These are phyloP conservation scores for Suillus americanus DNA, from an alignment of 768 basidiomycete species.

Conservation along the genomic window DNA sequence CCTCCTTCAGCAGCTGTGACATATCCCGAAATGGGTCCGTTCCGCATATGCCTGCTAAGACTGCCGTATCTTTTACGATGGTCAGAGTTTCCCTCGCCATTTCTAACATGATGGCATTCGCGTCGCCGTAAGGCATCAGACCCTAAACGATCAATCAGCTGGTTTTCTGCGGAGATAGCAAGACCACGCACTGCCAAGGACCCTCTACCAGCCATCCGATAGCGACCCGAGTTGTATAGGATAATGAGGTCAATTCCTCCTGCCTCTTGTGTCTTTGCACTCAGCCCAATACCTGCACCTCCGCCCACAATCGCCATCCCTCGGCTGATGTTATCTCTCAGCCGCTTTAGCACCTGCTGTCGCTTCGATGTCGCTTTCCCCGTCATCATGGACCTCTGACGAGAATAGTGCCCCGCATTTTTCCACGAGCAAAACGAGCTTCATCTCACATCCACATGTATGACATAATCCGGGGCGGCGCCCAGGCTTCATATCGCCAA, in stretches of 20 bases:
- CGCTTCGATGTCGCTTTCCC: slow-evolving; percentile 16
- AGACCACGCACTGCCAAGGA: slow-evolving; percentile 24
- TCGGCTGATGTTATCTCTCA: slow-evolving; percentile 14
- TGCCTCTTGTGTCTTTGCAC: slow-evolving; percentile 27
- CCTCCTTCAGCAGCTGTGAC: slow-evolving; percentile 19
- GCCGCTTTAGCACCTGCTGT: slow-evolving; percentile 13
- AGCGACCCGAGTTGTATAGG: slow-evolving; percentile 32
- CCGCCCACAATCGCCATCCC: slow-evolving; percentile 26
- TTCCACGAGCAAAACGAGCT: neutral
- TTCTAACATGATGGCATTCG: slow-evolving; percentile 28
- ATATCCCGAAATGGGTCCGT: slow-evolving; percentile 31
- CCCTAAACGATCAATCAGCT: slow-evolving; percentile 14
- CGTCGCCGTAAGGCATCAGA: slow-evolving; percentile 30
- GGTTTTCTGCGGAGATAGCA: neutral
- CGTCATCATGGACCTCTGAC: slow-evolving; percentile 5
- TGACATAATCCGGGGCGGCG: slow-evolving; percentile 19
- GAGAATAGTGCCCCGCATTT: slow-evolving; percentile 1
- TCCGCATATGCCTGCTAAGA: slow-evolving; percentile 28
- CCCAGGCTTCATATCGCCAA: neutral
- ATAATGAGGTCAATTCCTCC: slow-evolving; percentile 27
- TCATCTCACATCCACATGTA: slow-evolving; percentile 2
- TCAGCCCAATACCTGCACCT: slow-evolving; percentile 27
- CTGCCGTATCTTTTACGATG: slow-evolving; percentile 26
- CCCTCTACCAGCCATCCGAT: slow-evolving; percentile 32
- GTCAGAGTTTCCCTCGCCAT: slow-evolving; percentile 29